Evolutionary conservation across 495 filamentous ascomycete species (phyloP), one percentile per base, ranked within the genome.

Genomic region (Tetracladium marchalianum): DNA sequence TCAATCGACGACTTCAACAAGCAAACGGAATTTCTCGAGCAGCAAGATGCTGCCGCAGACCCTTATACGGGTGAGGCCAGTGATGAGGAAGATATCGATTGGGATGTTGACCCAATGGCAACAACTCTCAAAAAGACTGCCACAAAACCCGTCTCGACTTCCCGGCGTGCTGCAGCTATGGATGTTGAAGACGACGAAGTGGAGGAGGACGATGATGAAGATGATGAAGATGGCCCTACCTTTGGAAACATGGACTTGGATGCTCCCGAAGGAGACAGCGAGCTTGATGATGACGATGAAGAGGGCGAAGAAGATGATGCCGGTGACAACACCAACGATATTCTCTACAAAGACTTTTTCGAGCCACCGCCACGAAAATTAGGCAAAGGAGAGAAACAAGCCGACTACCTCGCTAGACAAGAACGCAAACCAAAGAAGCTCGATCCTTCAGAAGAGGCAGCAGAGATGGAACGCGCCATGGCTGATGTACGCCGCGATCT

Each of bases 1-100:
- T 95, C 87, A 1, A 94, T 98, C 50, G 89, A 97, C 49, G 81
- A 95, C 42, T 98, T 98, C 74, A 98, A 98, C 72, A 87, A 81
- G 55, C 84, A 93, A 57, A 83, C 87, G 4, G 85, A 94, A 55
- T 76, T 81, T 47, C 74, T 93, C 31, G 93, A 97, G 61, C 78
- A 83, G 53, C 81, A 85, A 61, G 92, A 97, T 66, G 71, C 70
- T 10, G 63, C 68, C 24, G 74, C 61, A 4, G 84, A 84, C 51
- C 75, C 77, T 6, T 75, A 77, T 51, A 75, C 80, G 27, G 71
- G 71, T 44, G 58, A 61, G 50, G 56, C 53, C 7, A 73, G 68
- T 49, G 88, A 90, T 39, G 89, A 93, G 38, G 88, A 93, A 53
- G 81, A 85, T 10, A 62, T 95, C 32, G 84, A 96, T 54, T 94